A percentile compares a stretch with the other conserved stretches of the same genome.
Evolutionary conservation across 768 basidiomycete species (phyloP).

Genomic region (Kwoniella bestiolae): DNA sequence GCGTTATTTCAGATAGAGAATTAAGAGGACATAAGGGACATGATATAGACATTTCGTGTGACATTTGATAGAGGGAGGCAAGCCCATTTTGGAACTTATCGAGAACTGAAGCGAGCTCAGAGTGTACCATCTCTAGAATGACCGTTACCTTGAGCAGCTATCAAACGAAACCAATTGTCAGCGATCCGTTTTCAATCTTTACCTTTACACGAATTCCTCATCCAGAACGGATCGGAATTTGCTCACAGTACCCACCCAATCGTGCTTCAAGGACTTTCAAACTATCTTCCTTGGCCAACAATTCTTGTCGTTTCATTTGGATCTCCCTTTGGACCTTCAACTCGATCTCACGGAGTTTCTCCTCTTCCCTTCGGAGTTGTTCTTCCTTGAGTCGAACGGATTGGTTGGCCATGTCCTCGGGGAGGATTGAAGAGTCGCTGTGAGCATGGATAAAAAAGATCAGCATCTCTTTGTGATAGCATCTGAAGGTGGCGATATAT

Average conservation of each 20-base stretch:
- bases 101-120: background rate
- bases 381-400: slow-evolving; percentile 98
- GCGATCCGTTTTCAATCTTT: too few species aligned
- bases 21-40: slow-evolving; percentile 5
- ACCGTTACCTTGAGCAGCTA: slow-evolving; percentile 22
- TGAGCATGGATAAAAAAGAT: background rate
- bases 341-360: slow-evolving; percentile 98
- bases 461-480: background rate
- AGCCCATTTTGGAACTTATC: background rate
- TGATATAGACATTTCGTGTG: slow-evolving; percentile 15
- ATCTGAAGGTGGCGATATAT: too few species aligned
- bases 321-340: slow-evolving; percentile 97
- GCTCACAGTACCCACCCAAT: slow-evolving; percentile 46
- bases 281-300: slow-evolving; percentile 89
- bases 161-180: too few species aligned
- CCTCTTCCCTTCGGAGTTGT: slow-evolving; percentile 93
- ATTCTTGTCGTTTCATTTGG: slow-evolving; percentile 93
- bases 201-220: too few species aligned
- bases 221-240: background rate
- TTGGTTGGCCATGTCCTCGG: slow-evolving; percentile 95
- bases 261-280: slow-evolving; percentile 56
- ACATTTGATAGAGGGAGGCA: background rate
- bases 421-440: slow-evolving; percentile 77
- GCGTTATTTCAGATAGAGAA: background rate
- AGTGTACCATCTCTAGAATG: slow-evolving; percentile 24